Evolutionary conservation across 768 basidiomycete genomes (phyloP).

Genomic region (Tricholoma bakamatsutake): DNA sequence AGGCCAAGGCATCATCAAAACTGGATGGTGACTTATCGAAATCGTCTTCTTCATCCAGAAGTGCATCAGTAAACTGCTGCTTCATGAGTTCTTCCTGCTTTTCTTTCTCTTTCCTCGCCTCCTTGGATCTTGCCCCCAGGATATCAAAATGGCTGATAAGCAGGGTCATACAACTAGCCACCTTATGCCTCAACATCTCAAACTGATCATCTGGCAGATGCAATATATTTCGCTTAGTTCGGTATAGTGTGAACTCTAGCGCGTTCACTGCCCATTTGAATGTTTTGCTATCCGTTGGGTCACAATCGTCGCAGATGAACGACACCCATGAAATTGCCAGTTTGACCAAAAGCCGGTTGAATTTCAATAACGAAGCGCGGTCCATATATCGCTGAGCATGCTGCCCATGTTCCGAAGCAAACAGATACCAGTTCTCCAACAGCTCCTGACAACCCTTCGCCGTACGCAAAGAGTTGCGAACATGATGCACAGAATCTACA

Average conservation of each 20-base stretch:
- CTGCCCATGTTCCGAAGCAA: slow-evolving; percentile 94
- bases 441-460: slow-evolving; percentile 73
- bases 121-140: slow-evolving; percentile 87
- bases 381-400: slow-evolving; percentile 90
- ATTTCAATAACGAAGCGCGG: slow-evolving; percentile 57
- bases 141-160: slow-evolving; percentile 98
- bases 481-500: slow-evolving; percentile 85
- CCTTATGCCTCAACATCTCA: slow-evolving; percentile 82
- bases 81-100: slow-evolving; percentile 56
- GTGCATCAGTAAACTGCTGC: slow-evolving; percentile 46
- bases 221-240: slow-evolving; percentile 86
- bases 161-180: slow-evolving; percentile 95
- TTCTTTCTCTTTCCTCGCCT: slow-evolving; percentile 89
- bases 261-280: slow-evolving; percentile 99
- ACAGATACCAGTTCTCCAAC: slow-evolving; percentile 90
- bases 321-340: slow-evolving; percentile 97
- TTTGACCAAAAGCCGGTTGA: slow-evolving; percentile 79
- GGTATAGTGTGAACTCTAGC: slow-evolving; percentile 84
- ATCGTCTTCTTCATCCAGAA: slow-evolving; percentile 45
- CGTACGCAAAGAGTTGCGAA: slow-evolving; percentile 60
- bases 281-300: slow-evolving; percentile 90
- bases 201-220: slow-evolving; percentile 88
- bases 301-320: slow-evolving; percentile 97
- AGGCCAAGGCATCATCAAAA: slow-evolving; percentile 40
- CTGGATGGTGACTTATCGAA: slow-evolving; percentile 28